phyloP scores from a whole-genome alignment of 371 early-diverging fungal species.

The Mortierella sp. region DNA sequence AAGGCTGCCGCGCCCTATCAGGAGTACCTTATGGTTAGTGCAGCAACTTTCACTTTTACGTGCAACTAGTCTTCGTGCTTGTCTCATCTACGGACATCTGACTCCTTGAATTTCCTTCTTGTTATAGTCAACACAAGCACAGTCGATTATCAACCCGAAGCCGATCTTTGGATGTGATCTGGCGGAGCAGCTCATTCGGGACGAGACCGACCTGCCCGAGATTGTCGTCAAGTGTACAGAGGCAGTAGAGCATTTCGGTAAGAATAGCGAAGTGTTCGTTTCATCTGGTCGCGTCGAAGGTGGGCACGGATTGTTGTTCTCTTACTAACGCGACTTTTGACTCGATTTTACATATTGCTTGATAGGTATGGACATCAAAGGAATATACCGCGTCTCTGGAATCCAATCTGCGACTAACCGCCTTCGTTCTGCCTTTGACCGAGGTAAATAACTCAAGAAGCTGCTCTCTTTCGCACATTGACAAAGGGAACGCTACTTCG shows the following conservation, averaged over 20 bases:
- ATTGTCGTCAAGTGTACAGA: slow-evolving; percentile 82
- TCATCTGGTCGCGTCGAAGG: no score
- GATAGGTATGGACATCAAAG: slow-evolving; percentile 71
- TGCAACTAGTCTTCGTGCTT: not conserved
- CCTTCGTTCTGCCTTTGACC: slow-evolving; percentile 78
- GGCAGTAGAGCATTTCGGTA: slow-evolving; percentile 77
- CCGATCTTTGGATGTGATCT: slow-evolving; percentile 80
- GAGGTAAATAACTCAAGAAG: slow-evolving; percentile 58
- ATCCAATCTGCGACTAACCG: slow-evolving; percentile 75
- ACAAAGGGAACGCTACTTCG: not conserved
- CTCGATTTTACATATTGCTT: not conserved
- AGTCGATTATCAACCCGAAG: slow-evolving; percentile 69
- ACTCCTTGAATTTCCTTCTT: not conserved
- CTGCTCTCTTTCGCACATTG: not conserved
- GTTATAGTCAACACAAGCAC: slow-evolving; percentile 68
- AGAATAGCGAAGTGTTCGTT: not conserved
- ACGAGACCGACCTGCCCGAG: slow-evolving; percentile 75
- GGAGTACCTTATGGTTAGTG: slow-evolving; percentile 68
- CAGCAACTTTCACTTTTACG: not conserved
- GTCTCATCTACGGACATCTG: not conserved
- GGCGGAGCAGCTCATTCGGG: slow-evolving; percentile 71
- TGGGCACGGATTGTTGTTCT: no score
- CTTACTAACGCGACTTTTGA: not conserved
- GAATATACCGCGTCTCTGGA: slow-evolving; percentile 90
- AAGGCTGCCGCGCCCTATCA: slow-evolving; percentile 67